Base-by-base conservation (phyloP, 352 stramenopile genomes). In the Pythium pyrilobum region DNA sequence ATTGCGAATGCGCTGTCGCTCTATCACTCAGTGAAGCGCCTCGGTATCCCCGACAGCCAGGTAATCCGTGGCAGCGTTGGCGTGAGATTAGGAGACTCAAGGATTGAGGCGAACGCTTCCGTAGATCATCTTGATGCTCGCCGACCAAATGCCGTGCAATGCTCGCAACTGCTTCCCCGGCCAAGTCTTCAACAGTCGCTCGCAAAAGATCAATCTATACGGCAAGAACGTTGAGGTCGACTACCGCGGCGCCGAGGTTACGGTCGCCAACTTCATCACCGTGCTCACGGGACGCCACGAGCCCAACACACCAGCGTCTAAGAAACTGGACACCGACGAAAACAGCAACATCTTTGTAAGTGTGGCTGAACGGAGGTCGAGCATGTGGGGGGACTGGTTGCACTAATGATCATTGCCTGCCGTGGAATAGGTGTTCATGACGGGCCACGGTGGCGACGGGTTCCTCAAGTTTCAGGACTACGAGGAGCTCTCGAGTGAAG, bases 401-500 rank as follows among this genome's bases (percentile, higher is more conserved):
- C 42, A 15, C 39, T 24, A 45, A 37, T 13, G 10, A 3, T 16
- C 8, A 42, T 38, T 32, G 36, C 40, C 29, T 25, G 33, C 13
- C 21, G 34, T 11, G 16, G 16, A n/a, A n/a, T 43, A 95, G 82
- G 69, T 93, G 36, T 95, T 90, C 52, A 89, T 93, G 80, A 90
- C 83, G n/a, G 96, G 97, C 1, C 97, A 99, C 62, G 96, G 97
- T 10, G 97, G 97, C 23, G 91, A 99, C 61, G 89, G 92, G 12
- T 99, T 99, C 56, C 82, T 99, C 50, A 99, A 99, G 67, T 99
- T 99, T 64, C 96, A 98, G 71, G 96, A 99, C 68, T 89, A 87
- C 42, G 95, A 99, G 75, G 97, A 99, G 70, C 74, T 99, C 40
- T 98, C 88, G 41, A 95, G 91, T 36, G 74, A 97, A 50, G 94